phyloP scores from a whole-genome alignment of 2,329 filamentous ascomycete genomes.

The Mycosphaerella sp. region DNA sequence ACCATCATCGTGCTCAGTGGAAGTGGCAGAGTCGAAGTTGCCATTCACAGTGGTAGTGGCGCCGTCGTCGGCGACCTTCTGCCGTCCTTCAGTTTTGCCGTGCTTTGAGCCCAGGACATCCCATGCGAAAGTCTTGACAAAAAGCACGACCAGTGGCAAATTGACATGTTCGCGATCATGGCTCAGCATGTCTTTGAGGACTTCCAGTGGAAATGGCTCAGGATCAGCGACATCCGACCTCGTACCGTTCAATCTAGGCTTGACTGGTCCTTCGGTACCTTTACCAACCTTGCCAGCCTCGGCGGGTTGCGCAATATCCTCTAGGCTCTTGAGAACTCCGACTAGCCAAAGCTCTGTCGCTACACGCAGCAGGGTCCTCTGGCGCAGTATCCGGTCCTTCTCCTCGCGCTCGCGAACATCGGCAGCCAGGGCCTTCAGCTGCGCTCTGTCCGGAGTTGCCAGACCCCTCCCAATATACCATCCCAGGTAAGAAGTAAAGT shows the following conservation, averaged over 20 bases:
- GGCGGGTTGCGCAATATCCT: constrained; percentile 60
- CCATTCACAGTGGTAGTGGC: constrained; percentile 51
- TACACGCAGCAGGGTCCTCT: constrained; percentile 78
- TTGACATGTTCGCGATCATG: constrained; percentile 91
- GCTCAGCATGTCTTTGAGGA: constrained; percentile 92
- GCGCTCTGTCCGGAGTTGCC: constrained; percentile 80
- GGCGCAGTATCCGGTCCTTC: constrained; percentile 81
- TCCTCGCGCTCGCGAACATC: constrained; percentile 92
- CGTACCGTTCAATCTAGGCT: constrained; percentile 54
- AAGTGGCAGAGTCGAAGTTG: constrained; percentile 46
- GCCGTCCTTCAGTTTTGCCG: constrained; percentile 68
- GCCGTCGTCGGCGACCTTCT: constrained; percentile 76
- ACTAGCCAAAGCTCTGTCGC: constrained; percentile 96
- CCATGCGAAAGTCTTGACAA: constrained; percentile 95
- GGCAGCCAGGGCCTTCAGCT: constrained; percentile 68
- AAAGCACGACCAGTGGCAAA: constrained; percentile 83
- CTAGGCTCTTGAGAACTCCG: constrained; percentile 74
- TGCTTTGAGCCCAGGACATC: constrained; percentile 80
- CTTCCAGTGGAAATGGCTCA: constrained; percentile 92
- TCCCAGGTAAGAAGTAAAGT: constrained; percentile 86
- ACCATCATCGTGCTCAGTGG: constrained; percentile 47
- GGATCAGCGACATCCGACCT: constrained; percentile 59
- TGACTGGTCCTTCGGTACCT: constrained; percentile 52
- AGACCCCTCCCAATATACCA: constrained; percentile 90
- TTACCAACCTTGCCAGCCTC: constrained; percentile 55